phyloP scores from a whole-genome alignment of 2,329 filamentous ascomycete genomes.

The Xylariaceae sp. region DNA sequence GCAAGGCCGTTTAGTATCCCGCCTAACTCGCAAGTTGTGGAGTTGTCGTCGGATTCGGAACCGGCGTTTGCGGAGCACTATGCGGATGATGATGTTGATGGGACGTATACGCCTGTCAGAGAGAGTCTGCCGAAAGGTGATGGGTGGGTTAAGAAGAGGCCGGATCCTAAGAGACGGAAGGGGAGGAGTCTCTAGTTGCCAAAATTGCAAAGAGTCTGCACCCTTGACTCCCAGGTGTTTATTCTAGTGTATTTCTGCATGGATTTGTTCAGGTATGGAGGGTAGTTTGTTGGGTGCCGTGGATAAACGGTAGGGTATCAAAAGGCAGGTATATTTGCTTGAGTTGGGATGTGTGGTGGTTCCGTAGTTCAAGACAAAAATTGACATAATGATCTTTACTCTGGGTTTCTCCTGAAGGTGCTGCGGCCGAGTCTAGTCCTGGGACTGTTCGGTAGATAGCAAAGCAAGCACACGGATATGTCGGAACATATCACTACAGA shows the following conservation, averaged over 20 bases:
- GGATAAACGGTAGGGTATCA: background rate
- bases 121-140: slow-evolving; percentile 10
- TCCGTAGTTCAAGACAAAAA: background rate
- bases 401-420: background rate
- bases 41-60: slow-evolving; percentile 35
- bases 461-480: too few relatives aligned
- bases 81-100: slow-evolving; percentile 38
- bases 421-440: background rate
- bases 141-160: slow-evolving; percentile 25
- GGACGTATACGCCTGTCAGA: slow-evolving; percentile 29
- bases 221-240: too few relatives aligned
- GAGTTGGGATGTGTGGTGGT: background rate
- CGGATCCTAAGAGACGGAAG: background rate
- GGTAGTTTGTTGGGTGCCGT: background rate
- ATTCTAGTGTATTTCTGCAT: too few relatives aligned
- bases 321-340: background rate
- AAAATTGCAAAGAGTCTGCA: background rate
- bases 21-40: slow-evolving; percentile 35
- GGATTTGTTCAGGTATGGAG: too few relatives aligned
- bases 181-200: slow-evolving; percentile 3
- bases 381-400: background rate
- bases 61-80: slow-evolving; percentile 34
- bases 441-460: background rate
- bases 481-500: too few relatives aligned
- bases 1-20: slow-evolving; percentile 30